Evolutionary conservation across 1,139 yeast species (phyloP).

Genomic region (Candida tetrigidarum): DNA sequence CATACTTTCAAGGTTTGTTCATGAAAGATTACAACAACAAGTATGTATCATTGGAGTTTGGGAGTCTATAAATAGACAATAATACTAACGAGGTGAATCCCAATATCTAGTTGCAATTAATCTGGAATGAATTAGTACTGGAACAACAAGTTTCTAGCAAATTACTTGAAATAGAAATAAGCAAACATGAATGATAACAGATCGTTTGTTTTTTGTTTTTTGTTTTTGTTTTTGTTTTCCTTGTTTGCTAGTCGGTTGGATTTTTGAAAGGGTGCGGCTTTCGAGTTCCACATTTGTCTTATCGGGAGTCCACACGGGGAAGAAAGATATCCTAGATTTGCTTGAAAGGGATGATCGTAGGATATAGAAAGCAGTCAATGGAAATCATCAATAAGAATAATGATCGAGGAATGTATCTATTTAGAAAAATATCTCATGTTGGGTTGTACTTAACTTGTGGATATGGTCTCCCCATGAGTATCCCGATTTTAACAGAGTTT

Average conservation of each 20-base stretch:
- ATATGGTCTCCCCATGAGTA: background rate
- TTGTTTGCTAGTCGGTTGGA: background rate
- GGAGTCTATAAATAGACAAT: background rate
- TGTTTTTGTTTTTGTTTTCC: too few relatives aligned
- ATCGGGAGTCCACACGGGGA: background rate
- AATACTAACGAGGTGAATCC: constrained; percentile 11
- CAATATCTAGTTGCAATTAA: constrained; percentile 10
- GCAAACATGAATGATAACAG: constrained; percentile 6
- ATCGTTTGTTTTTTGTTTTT: too few relatives aligned
- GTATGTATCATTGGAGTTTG: constrained; percentile 10
- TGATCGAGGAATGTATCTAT: too few relatives aligned
- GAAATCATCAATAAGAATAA: too few relatives aligned
- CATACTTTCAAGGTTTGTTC: constrained; percentile 15
- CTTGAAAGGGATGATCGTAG: too few relatives aligned
- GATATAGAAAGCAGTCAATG: too few relatives aligned
- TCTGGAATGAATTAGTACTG: constrained; percentile 14
- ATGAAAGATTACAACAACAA: constrained; percentile 16
- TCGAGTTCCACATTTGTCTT: constrained; percentile 6
- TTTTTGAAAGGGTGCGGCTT: constrained; percentile 1
- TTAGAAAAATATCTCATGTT: too few relatives aligned
- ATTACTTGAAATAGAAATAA: constrained; percentile 11
- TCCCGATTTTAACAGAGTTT: background rate
- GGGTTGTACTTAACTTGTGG: background rate
- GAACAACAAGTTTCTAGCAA: constrained; percentile 11
- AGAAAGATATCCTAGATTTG: background rate